Percentiles rank a stretch among this genome's conserved stretches.
Conservation (phyloP, 108 stramenopile species). For the Cyclostephanos invisitatus region DNA sequence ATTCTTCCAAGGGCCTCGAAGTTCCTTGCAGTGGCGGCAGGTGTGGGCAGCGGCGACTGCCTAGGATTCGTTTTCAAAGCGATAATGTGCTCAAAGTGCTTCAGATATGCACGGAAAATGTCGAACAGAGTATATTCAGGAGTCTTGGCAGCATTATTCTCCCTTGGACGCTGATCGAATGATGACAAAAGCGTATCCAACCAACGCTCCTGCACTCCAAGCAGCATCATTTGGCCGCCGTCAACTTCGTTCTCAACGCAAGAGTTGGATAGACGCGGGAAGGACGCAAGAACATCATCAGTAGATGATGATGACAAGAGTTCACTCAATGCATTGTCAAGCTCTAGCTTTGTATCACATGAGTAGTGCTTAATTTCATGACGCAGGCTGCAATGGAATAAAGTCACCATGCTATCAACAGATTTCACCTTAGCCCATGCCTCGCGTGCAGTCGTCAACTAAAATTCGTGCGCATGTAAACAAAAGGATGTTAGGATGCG, state of each 20-base stretch:
- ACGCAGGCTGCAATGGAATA: constrained; percentile 41
- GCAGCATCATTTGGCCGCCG: constrained; percentile 28
- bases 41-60: no score
- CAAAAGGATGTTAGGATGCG: not conserved
- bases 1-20: constrained; percentile 37
- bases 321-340: constrained; percentile 44
- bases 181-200: constrained; percentile 37
- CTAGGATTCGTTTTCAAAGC: constrained; percentile 10
- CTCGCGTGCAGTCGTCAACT: constrained; percentile 30
- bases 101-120: constrained; percentile 38
- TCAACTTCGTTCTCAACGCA: constrained; percentile 32
- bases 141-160: constrained; percentile 1
- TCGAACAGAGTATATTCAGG: constrained; percentile 23
- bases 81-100: constrained; percentile 35
- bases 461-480: not conserved
- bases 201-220: constrained; percentile 50
- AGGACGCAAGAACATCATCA: constrained; percentile 33
- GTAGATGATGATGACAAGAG: constrained; percentile 16
- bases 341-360: constrained; percentile 39
- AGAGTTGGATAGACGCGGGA: constrained; percentile 41
- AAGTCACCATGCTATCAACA: constrained; percentile 29
- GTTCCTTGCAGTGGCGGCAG: not conserved
- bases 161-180: constrained; percentile 12
- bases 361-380: constrained; percentile 34
- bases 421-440: constrained; percentile 43